Conservation (phyloP, 2,329 filamentous ascomycete genomes). For the Claviceps citrina region DNA sequence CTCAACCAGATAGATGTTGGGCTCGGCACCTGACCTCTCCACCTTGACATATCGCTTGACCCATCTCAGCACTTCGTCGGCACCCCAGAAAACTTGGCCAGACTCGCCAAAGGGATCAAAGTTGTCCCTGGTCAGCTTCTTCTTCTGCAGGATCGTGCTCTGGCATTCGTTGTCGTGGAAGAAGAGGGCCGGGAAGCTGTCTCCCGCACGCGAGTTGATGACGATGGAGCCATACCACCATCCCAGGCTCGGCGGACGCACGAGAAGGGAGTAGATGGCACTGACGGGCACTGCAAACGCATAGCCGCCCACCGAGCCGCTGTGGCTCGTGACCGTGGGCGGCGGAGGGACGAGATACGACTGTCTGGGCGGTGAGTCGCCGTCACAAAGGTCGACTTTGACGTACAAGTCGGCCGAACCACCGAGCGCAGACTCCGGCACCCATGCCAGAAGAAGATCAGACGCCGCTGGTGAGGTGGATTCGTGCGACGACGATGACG, state of each 20-base stretch:
- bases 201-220: conserved; percentile 78
- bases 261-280: conserved; percentile 77
- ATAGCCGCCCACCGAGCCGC: conserved; percentile 59
- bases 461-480: conserved; percentile 39
- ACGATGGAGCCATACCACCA: conserved; percentile 98
- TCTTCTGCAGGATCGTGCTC: conserved; percentile 86
- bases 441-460: conserved; percentile 78
- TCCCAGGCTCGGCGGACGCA: conserved; percentile 80
- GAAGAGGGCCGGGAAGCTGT: conserved; percentile 89
- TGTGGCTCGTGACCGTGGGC: conserved; percentile 67
- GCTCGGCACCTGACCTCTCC: conserved; percentile 71
- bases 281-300: conserved; percentile 83
- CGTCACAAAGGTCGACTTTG: conserved; percentile 81
- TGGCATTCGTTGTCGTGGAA: conserved; percentile 97
- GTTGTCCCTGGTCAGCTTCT: conserved; percentile 63
- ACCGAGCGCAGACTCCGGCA: conserved; percentile 77
- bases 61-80: conserved; percentile 89
- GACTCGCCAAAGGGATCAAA: conserved; percentile 82
- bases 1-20: conserved; percentile 81
- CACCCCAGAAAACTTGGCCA: conserved; percentile 91
- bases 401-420: conserved; percentile 80
- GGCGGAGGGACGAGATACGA: conserved; percentile 84
- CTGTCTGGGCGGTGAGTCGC: conserved; percentile 65
- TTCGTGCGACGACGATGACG: conserved; percentile 17
- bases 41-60: conserved; percentile 69